Evolutionary conservation across 2,329 filamentous ascomycete species (phyloP).

Genomic region (Ophiostoma novo-ulmi): DNA sequence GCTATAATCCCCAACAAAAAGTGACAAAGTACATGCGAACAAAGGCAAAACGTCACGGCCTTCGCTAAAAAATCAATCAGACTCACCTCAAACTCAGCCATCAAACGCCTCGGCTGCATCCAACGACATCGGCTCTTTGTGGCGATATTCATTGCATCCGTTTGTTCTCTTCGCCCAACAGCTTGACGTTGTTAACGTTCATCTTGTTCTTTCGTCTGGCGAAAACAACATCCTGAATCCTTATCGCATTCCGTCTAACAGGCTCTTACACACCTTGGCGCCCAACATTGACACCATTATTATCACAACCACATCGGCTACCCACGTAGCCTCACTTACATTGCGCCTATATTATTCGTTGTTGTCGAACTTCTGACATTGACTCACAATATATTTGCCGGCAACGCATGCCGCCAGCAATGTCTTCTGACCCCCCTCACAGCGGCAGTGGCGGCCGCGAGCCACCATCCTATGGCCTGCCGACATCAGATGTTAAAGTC

Average conservation of each 20-base stretch:
- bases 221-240: background rate
- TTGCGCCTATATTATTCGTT: background rate
- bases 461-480: background rate
- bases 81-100: background rate
- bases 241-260: background rate
- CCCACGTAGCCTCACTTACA: background rate
- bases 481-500: slow-evolving; percentile 15
- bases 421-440: background rate
- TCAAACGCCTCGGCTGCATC: slow-evolving; percentile 4
- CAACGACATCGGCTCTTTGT: background rate
- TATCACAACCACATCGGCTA: background rate
- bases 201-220: background rate
- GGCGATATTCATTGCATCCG: background rate
- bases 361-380: background rate
- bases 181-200: background rate
- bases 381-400: background rate
- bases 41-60: background rate
- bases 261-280: background rate
- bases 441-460: slow-evolving; percentile 15
- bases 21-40: background rate
- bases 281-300: background rate
- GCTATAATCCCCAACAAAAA: slow-evolving; percentile 3
- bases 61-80: background rate
- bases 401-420: background rate
- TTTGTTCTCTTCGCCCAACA: background rate